Evolutionary conservation across 768 basidiomycete species (phyloP).

Genomic region (Wakefieldia striispora): DNA sequence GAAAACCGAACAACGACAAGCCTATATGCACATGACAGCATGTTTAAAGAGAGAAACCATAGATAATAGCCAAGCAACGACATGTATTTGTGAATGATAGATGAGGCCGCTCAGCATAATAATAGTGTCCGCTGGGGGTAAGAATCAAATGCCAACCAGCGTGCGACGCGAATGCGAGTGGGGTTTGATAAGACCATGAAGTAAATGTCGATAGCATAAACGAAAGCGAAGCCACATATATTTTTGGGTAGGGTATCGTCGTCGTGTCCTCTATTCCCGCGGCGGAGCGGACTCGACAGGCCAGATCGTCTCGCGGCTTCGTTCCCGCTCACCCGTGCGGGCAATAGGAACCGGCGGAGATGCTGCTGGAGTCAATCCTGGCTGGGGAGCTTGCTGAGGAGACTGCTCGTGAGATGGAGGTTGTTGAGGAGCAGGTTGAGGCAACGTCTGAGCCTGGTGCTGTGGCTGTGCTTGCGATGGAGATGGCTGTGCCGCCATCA

Average conservation of each 20-base stretch:
- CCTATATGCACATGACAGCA: slow-evolving; percentile 31
- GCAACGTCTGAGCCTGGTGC: slow-evolving; percentile 21
- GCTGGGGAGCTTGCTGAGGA: slow-evolving; percentile 19
- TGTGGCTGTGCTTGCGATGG: slow-evolving; percentile 24
- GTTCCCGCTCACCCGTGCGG: slow-evolving; percentile 29
- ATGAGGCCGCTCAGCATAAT: slow-evolving; percentile 21
- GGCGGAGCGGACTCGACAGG: slow-evolving; percentile 27
- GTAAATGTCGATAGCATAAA: slow-evolving; percentile 24
- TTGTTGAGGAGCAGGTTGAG: slow-evolving; percentile 23
- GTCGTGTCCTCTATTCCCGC: slow-evolving; percentile 25
- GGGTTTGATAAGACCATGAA: slow-evolving; percentile 22
- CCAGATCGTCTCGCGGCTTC: slow-evolving; percentile 29
- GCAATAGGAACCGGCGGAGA: slow-evolving; percentile 19
- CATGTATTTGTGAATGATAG: slow-evolving; percentile 20
- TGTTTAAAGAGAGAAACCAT: slow-evolving; percentile 19
- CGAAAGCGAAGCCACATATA: slow-evolving; percentile 25
- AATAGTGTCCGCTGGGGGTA: slow-evolving; percentile 24
- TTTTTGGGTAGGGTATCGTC: slow-evolving; percentile 20
- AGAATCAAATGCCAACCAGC: slow-evolving; percentile 15
- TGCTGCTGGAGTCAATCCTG: slow-evolving; percentile 10
- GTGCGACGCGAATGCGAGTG: slow-evolving; percentile 19
- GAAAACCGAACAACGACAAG: slow-evolving; percentile 23
- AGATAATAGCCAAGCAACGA: slow-evolving; percentile 29
- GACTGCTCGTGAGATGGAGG: slow-evolving; percentile 29
- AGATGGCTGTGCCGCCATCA: slow-evolving; percentile 41